These are phyloP conservation scores for Curvularia hawaiiensis DNA, from an alignment of 2,329 filamentous ascomycete species.

Conservation along the genomic window DNA sequence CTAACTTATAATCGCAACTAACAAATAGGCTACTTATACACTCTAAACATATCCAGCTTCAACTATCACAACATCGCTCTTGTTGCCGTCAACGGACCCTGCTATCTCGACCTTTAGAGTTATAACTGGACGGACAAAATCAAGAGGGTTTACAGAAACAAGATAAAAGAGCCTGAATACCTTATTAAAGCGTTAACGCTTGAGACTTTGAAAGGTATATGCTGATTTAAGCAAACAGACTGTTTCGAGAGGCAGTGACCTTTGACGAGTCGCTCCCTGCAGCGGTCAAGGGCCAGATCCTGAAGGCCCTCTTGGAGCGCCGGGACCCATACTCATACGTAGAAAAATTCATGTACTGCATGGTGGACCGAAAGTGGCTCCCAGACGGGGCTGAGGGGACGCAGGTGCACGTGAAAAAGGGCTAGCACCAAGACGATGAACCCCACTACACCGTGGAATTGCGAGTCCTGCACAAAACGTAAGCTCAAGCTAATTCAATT, in stretches of 20 bases:
- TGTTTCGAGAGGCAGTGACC: neutral
- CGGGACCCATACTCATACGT: neutral
- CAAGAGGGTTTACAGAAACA: neutral
- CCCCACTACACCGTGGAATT: conserved; percentile 17
- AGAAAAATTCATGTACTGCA: conserved; percentile 5
- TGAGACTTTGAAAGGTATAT: neutral
- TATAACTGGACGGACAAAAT: neutral
- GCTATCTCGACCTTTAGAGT: neutral
- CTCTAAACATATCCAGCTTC: neutral
- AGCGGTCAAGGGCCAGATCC: neutral
- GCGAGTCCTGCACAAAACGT: neutral
- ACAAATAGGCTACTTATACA: neutral
- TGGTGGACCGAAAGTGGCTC: neutral
- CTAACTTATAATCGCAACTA: neutral
- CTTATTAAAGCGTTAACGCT: neutral
- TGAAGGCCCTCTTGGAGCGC: neutral
- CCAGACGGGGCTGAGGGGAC: neutral
- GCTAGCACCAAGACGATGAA: conserved; percentile 10
- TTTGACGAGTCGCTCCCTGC: neutral
- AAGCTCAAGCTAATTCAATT: neutral
- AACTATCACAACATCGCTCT: neutral
- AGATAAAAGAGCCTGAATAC: neutral
- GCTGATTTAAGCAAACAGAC: neutral
- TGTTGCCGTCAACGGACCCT: neutral
- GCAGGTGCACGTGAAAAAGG: conserved; percentile 4